phyloP scores from a whole-genome alignment of 257 asterid genomes.

The Solanum tarapatanum region DNA sequence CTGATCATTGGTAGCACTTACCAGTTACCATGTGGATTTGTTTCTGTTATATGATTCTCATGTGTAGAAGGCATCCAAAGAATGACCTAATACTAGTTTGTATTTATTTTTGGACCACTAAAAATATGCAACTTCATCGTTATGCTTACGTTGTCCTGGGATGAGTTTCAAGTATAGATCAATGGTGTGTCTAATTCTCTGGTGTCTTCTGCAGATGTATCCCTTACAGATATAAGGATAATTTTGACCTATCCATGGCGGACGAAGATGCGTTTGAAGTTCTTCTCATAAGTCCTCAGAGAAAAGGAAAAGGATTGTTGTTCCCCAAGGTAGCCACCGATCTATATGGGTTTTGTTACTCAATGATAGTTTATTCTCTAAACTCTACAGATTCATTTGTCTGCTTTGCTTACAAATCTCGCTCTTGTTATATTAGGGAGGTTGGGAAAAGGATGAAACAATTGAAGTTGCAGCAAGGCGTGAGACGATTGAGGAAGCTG shows the following conservation, averaged over 20 bases:
- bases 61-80: not conserved
- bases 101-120: not conserved
- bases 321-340: constrained; percentile 61
- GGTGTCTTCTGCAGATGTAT: constrained; percentile 54
- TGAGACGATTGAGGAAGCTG: constrained; percentile 90
- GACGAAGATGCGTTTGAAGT: constrained; percentile 72
- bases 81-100: not conserved
- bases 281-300: constrained; percentile 63
- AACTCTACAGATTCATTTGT: not conserved
- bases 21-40: not conserved
- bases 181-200: not conserved
- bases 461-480: constrained; percentile 68
- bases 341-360: not conserved
- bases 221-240: constrained; percentile 57
- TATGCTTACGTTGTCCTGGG: not conserved
- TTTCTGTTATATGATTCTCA: not conserved
- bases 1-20: not conserved
- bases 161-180: not conserved
- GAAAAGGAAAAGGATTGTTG: constrained; percentile 75
- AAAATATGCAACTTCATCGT: not conserved
- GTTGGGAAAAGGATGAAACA: constrained; percentile 83
- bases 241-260: constrained; percentile 11
- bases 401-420: not conserved
- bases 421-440: constrained; percentile 43
- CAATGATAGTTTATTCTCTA: not conserved